Conservation (phyloP, 345 rosid species). For the Lepidium africanum region DNA sequence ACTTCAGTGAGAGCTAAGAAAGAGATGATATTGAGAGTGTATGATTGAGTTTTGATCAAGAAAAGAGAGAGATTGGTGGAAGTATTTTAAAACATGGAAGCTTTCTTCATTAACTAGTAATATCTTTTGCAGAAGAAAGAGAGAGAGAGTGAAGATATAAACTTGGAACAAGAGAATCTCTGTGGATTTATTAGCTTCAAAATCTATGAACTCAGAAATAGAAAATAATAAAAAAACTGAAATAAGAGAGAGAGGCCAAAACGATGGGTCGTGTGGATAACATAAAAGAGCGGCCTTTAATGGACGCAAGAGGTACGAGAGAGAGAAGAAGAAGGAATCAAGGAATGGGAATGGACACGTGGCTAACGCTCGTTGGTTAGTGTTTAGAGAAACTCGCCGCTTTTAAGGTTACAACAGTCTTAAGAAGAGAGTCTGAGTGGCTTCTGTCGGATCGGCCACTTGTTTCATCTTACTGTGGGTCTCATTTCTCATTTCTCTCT, state of each 20-base stretch:
- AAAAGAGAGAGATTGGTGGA: conserved; percentile 5
- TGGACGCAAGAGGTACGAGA: conserved; percentile 1
- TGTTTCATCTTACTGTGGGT: conserved; percentile 23
- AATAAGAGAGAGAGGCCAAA: conserved; percentile 10
- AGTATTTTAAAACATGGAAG: neutral
- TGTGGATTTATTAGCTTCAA: conserved; percentile 3
- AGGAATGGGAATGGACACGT: conserved; percentile 53
- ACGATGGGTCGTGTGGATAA: conserved; percentile 26
- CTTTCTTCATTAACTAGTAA: neutral
- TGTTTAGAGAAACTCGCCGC: neutral
- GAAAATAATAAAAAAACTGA: neutral
- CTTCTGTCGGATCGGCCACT: conserved; percentile 21
- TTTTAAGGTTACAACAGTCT: conserved; percentile 18
- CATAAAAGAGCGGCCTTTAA: conserved; percentile 14
- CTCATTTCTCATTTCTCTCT: neutral
- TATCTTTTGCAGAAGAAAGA: neutral
- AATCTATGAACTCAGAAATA: conserved; percentile 21
- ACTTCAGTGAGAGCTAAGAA: neutral
- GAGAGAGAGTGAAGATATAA: neutral
- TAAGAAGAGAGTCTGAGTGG: neutral
- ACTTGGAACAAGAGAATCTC: neutral
- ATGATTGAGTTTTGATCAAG: neutral
- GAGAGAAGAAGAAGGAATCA: conserved; percentile 26
- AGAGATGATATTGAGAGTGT: neutral
- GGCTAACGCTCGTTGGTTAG: neutral